These are phyloP conservation scores for Diospyros lotus DNA, from an alignment of 148 eudicot genomes.

Conservation along the genomic window DNA sequence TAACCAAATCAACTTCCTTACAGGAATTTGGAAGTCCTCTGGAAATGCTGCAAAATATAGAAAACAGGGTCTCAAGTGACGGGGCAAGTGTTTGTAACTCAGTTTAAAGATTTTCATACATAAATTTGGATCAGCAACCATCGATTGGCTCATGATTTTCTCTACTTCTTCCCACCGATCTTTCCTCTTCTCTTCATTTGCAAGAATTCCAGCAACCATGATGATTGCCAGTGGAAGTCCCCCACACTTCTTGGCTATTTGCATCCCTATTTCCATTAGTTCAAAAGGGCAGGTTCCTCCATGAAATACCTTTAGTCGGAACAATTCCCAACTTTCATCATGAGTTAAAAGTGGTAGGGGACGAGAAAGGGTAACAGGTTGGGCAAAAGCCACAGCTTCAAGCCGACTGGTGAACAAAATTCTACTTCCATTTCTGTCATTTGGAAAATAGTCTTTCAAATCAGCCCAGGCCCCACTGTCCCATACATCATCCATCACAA, in stretches of 20 bases:
- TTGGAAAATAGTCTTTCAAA: conserved; percentile 13
- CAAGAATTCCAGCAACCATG: conserved; percentile 30
- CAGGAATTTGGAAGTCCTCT: conserved; percentile 22
- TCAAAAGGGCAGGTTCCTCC: conserved; percentile 9
- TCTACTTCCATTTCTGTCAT: conserved; percentile 12
- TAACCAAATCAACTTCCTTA: conserved; percentile 17
- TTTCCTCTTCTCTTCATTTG: neutral
- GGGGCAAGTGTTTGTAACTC: conserved; percentile 29
- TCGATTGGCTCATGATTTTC: conserved; percentile 8
- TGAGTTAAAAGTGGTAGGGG: conserved; percentile 11
- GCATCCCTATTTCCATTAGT: conserved; percentile 8
- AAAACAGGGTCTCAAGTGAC: conserved; percentile 30
- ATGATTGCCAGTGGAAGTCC: conserved; percentile 41
- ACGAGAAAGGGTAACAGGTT: neutral
- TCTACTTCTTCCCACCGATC: conserved; percentile 21
- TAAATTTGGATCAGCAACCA: neutral
- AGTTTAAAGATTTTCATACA: conserved; percentile 16
- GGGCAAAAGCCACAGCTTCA: conserved; percentile 13
- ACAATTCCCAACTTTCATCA: conserved; percentile 28
- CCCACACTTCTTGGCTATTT: conserved; percentile 20
- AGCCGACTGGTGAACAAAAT: conserved; percentile 27
- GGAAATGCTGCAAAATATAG: conserved; percentile 35
- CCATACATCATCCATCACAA: conserved; percentile 31
- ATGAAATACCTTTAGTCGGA: conserved; percentile 22
- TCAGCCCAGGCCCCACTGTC: conserved; percentile 19